Evolutionary conservation across 2,329 filamentous ascomycete genomes (phyloP).

Genomic region (Orbilia javanica): DNA sequence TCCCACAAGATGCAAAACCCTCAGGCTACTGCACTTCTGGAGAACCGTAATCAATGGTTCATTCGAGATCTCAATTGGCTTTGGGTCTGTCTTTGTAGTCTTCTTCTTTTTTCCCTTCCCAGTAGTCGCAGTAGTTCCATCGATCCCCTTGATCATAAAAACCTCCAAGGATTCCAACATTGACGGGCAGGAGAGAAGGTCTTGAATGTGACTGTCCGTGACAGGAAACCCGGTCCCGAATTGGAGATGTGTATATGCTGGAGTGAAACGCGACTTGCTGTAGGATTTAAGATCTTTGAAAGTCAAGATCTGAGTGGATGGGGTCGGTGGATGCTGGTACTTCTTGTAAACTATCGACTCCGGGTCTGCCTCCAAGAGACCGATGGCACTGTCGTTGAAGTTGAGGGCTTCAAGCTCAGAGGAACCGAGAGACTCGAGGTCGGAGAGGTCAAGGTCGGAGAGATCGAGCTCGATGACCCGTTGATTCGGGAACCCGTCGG

Average conservation of each 20-base stretch:
- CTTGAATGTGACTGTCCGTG: conserved; percentile 39
- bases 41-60: conserved; percentile 14
- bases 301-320: conserved; percentile 17
- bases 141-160: conserved; percentile 48
- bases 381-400: not conserved
- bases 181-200: conserved; percentile 14
- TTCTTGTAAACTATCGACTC: conserved; percentile 33
- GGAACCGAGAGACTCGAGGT: not conserved
- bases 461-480: conserved; percentile 14
- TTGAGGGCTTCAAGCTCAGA: not conserved
- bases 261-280: conserved; percentile 27
- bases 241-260: conserved; percentile 33
- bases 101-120: conserved; percentile 22
- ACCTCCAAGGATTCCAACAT: conserved; percentile 35
- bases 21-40: conserved; percentile 5
- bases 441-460: not conserved
- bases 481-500: not conserved
- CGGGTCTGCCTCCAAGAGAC: not conserved
- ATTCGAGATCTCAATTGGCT: conserved; percentile 34
- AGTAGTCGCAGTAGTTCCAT: not conserved
- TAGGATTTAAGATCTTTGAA: conserved; percentile 43
- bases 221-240: conserved; percentile 32
- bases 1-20: conserved; percentile 33
- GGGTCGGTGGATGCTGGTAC: conserved; percentile 25
- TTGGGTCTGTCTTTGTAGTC: not conserved